These are phyloP conservation scores for Magnaporthiopsis incrustans DNA, from an alignment of 2,329 filamentous ascomycete genomes.

Conservation along the genomic window DNA sequence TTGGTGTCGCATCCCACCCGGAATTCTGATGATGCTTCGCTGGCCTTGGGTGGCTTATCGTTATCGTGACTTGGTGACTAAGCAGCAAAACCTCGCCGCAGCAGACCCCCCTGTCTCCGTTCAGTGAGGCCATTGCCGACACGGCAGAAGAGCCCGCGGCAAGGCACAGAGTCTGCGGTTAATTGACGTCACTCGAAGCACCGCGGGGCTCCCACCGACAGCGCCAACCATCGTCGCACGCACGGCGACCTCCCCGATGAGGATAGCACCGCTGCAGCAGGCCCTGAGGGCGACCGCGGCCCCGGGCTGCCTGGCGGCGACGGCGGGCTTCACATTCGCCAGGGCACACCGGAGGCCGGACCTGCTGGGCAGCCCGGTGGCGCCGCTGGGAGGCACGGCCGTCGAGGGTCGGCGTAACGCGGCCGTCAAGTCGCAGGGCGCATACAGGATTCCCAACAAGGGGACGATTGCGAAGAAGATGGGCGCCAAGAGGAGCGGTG, in stretches of 20 bases:
- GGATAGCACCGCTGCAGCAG: conserved; percentile 33
- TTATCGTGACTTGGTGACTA: conserved; percentile 9
- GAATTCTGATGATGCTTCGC: neutral
- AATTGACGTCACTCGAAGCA: conserved; percentile 1
- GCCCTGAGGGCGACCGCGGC: conserved; percentile 32
- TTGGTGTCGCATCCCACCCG: neutral
- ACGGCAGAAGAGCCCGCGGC: neutral
- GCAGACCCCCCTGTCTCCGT: neutral
- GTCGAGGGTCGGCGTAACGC: conserved; percentile 46
- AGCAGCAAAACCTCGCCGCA: conserved; percentile 7
- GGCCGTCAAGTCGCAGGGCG: conserved; percentile 56
- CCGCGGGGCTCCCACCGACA: neutral
- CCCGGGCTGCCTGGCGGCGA: conserved; percentile 31
- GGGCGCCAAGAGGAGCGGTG: conserved; percentile 87
- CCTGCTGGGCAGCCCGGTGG: conserved; percentile 15
- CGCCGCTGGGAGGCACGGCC: conserved; percentile 30
- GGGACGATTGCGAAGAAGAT: conserved; percentile 69
- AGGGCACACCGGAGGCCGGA: conserved; percentile 15
- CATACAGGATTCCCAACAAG: conserved; percentile 56
- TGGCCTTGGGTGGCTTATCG: conserved; percentile 7
- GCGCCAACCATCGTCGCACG: neutral
- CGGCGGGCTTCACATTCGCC: conserved; percentile 11
- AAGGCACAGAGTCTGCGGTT: neutral
- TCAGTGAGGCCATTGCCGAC: neutral
- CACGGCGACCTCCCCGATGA: neutral